Evolutionary conservation across 345 rosid genomes (phyloP), one percentile per base, ranked within the genome.

Genomic region (Salix suchowensis): DNA sequence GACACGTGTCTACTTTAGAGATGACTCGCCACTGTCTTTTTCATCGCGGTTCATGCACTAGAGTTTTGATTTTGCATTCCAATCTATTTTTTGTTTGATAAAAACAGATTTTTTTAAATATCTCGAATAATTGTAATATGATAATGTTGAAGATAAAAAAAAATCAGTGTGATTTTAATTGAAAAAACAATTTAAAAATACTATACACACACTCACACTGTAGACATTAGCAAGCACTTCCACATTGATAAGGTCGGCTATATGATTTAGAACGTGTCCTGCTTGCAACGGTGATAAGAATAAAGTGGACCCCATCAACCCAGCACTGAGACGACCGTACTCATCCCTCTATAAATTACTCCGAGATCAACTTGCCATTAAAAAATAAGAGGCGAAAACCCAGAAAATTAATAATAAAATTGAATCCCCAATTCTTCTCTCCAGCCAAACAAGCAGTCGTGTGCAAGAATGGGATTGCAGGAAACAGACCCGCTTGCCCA

Each of bases 401-500:
- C 34, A 11, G n/a, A 40, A 54, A 54, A 36, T 7, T 36, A 34
- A 12, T 10, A 42, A 6, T 7, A 34, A n/a, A 72, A 55, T 68
- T 68, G 5, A 5, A 60, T 42, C 76, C 65, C 7, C 18, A 15
- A 13, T 62, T 61, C 16, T 40, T 26, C 77, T 65, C 48, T 65
- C 52, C 11, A 46, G 1, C 67, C 75, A 48, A 73, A 15, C 68
- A 50, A 36, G 5, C 48, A 44, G 1, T 30, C 2, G 1, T 0
- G 19, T 7, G 0, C 18, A 71, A 79, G 80, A n/a, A 93, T 95
- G 98, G 97, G 93, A 23, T 72, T 93, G 1, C 87, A 78, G 62
- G 90, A 87, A 79, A 86, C 78, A 6, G 94, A 95, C 80, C 91
- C 96, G 60, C 86, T 95, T 26, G 74, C 96, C 77, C 94, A 91